These are phyloP conservation scores for Lithospermum erythrorhizon DNA, from an alignment of 257 asterid genomes.

Conservation along the genomic window DNA sequence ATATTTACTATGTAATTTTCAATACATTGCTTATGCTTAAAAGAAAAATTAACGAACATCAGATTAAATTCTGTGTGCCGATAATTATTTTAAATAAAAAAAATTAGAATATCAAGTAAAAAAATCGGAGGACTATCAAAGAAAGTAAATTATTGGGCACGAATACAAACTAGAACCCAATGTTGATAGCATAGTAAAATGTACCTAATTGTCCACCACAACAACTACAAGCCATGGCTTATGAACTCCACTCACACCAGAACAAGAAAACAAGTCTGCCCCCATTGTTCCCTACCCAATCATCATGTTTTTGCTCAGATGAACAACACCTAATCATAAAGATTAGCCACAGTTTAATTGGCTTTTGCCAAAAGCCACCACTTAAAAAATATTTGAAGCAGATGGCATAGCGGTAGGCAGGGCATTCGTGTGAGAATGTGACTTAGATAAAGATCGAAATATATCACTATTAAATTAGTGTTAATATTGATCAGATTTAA, in stretches of 20 bases:
- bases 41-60: too few relatives aligned
- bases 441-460: too few relatives aligned
- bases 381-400: neutral
- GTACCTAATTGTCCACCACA: neutral
- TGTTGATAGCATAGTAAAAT: neutral
- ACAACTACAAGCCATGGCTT: neutral
- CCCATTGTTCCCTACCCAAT: constrained; percentile 12
- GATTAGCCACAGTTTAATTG: neutral
- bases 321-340: neutral
- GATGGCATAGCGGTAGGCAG: too few relatives aligned
- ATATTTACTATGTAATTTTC: too few relatives aligned
- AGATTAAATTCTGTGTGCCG: too few relatives aligned
- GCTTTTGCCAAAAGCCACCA: neutral
- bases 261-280: constrained; percentile 14
- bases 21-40: too few relatives aligned
- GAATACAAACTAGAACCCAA: neutral
- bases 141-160: neutral
- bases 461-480: too few relatives aligned
- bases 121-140: too few relatives aligned
- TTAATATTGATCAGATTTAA: too few relatives aligned
- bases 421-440: neutral
- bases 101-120: too few relatives aligned
- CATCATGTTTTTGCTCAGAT: constrained; percentile 3
- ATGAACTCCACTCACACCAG: neutral
- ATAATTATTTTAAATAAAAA: too few relatives aligned